Evolutionary conservation across 164 flowering plant genomes (phyloP), one percentile per base, ranked within the genome.

Genomic region (Echeveria elegans): DNA sequence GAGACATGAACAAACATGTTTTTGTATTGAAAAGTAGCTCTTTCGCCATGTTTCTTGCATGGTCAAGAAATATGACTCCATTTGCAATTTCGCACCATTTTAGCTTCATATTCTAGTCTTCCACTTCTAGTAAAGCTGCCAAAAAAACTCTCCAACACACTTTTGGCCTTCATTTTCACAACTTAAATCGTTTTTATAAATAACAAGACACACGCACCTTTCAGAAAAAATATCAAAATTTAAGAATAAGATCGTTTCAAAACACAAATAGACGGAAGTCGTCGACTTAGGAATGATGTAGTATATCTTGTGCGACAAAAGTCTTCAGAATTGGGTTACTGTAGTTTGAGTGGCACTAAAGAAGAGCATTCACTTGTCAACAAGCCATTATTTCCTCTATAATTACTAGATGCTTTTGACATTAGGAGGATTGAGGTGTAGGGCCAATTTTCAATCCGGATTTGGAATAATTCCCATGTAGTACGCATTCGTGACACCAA

Each of bases 1-100:
- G 58, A 52, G 24, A 41, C 0, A n/a, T 48, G 56, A 48, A 5
- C 37, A 34, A 34, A 34, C 37, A 34, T 34, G 37, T 34, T 34
- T 34, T 34, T 34, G 37, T 34, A 52, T 52, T 9, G 24, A 23
- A 52, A 24, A 52, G 58, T 29, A 21, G 58, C 58, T 14, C 28
- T 23, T 8, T 8, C 11, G 28, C 29, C 58, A 52, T 21, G 24
- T 52, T 21, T 21, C 12, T 21, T 29, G 8, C 58, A 21, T 6
- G 58, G 58, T 52, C 58, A 52, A 52, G n/a, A 52, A 52, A 48
- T n/a, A n/a, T 48, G 56, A 48, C 26, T 48, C 56, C 56, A 48
- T 48, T 48, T n/a, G 24, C n/a, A n/a, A n/a, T n/a, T n/a, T n/a
- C n/a, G n/a, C 23, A 48, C 24, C 21, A 23, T 52, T 23, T 52